These are phyloP conservation scores for Saccharomycopsis selenospora DNA, from an alignment of 805 yeast species.

Conservation along the genomic window DNA sequence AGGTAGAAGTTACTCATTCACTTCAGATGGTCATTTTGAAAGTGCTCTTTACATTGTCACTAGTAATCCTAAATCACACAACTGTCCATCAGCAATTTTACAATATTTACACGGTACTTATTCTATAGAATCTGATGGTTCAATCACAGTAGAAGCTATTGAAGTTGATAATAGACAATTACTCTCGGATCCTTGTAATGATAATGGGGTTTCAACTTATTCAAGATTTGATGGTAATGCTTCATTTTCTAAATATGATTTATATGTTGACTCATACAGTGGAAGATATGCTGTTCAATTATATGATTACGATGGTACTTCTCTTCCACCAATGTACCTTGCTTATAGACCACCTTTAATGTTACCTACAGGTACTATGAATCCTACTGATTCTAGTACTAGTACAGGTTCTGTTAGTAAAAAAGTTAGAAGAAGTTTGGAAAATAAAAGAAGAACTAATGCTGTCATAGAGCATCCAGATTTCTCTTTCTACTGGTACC, in stretches of 20 bases:
- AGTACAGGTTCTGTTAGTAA: slow-evolving; percentile 28
- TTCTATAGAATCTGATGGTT: slow-evolving; percentile 53
- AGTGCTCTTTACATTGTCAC: slow-evolving; percentile 79
- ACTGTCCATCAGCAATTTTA: slow-evolving; percentile 76
- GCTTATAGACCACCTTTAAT: slow-evolving; percentile 93
- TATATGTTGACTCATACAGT: slow-evolving; percentile 67
- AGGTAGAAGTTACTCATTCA: slow-evolving; percentile 88
- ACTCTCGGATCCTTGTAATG: slow-evolving; percentile 80
- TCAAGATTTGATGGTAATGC: slow-evolving; percentile 66
- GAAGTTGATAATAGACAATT: slow-evolving; percentile 90
- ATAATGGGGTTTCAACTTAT: slow-evolving; percentile 52
- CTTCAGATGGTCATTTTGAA: slow-evolving; percentile 86
- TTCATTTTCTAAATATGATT: slow-evolving; percentile 47
- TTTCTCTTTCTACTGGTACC: slow-evolving; percentile 51
- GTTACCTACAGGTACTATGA: slow-evolving; percentile 89
- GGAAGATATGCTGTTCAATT: slow-evolving; percentile 75
- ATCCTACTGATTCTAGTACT: slow-evolving; percentile 57
- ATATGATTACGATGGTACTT: slow-evolving; percentile 70
- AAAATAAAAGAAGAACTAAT: slow-evolving; percentile 70
- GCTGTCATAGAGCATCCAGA: slow-evolving; percentile 46
- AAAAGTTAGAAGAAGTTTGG: slow-evolving; percentile 40
- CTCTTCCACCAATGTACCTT: slow-evolving; percentile 79
- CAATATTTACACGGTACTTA: slow-evolving; percentile 89
- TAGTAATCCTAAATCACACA: slow-evolving; percentile 63
- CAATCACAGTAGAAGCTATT: slow-evolving; percentile 63